Conservation (phyloP, 176 grass and related monocot species). For the Guadua angustifolia region DNA sequence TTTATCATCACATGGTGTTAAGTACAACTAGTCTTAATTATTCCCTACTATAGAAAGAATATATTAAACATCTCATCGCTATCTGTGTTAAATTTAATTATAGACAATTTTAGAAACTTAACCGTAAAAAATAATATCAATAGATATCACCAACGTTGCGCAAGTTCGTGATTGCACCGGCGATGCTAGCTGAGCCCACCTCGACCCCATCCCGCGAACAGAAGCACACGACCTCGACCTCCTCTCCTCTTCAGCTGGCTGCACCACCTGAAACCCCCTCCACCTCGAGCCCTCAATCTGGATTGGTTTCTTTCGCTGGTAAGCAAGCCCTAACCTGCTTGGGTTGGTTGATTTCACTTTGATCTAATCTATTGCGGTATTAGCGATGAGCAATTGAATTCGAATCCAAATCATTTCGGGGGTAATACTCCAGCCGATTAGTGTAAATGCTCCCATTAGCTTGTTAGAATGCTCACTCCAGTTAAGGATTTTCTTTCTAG, state of each 20-base stretch:
- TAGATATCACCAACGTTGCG: no score
- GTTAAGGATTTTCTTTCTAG: not conserved
- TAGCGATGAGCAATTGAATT: not conserved
- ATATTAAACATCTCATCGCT: no score
- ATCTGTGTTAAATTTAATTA: no score
- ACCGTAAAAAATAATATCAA: no score
- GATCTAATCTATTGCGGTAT: not conserved
- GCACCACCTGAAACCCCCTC: not conserved
- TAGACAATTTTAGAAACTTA: no score
- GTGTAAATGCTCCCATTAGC: not conserved
- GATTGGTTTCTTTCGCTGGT: not conserved
- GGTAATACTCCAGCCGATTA: no score
- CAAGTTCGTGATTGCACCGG: no score
- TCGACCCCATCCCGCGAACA: not conserved
- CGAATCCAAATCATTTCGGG: not conserved
- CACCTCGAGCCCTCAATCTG: not conserved
- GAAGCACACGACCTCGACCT: not conserved
- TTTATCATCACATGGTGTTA: not conserved
- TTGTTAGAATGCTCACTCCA: not conserved
- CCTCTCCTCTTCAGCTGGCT: not conserved
- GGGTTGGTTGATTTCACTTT: conserved; percentile 1
- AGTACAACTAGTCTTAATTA: not conserved
- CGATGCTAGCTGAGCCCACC: not conserved
- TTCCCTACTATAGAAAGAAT: no score
- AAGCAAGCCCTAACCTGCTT: not conserved